These are phyloP conservation scores for Cytospora schulzeri DNA, from an alignment of 2,329 filamentous ascomycete genomes.

Conservation along the genomic window DNA sequence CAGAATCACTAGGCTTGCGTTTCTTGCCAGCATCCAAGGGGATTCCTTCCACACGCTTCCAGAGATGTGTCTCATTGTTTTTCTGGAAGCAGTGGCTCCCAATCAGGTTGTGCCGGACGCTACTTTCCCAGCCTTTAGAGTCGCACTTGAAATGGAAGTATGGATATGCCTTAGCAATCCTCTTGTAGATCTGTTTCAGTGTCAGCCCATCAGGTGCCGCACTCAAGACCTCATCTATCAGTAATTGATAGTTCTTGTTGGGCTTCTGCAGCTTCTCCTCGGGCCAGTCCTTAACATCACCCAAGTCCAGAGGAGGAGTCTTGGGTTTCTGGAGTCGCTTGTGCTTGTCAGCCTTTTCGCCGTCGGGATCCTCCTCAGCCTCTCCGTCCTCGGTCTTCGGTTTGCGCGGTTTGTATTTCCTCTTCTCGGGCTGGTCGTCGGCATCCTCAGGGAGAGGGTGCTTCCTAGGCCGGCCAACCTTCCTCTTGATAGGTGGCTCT, in stretches of 20 bases:
- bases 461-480: constrained; percentile 66
- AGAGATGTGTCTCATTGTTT: constrained; percentile 57
- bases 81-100: constrained; percentile 64
- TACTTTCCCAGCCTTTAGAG: constrained; percentile 68
- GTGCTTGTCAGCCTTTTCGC: constrained; percentile 55
- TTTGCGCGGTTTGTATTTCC: constrained; percentile 66
- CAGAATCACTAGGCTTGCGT: constrained; percentile 52
- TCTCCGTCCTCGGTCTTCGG: constrained; percentile 48
- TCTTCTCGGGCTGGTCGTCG: constrained; percentile 59
- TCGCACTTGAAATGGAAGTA: constrained; percentile 63
- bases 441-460: constrained; percentile 62
- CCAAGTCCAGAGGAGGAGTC: constrained; percentile 60
- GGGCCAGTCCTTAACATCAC: constrained; percentile 55
- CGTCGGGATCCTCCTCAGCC: constrained; percentile 58
- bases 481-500: constrained; percentile 61
- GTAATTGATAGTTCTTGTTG: constrained; percentile 62
- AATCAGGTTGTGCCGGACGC: constrained; percentile 65
- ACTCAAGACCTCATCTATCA: constrained; percentile 62
- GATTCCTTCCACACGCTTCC: constrained; percentile 60
- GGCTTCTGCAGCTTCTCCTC: constrained; percentile 62
- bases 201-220: constrained; percentile 57
- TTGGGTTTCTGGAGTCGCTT: constrained; percentile 66
- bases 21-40: constrained; percentile 64
- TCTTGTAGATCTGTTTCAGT: constrained; percentile 65
- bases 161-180: constrained; percentile 59